A percentile compares a stretch with the other conserved stretches of the same genome.
Conservation (phyloP, 1,284 basidiomycete species). For the Ceratobasidium sp. region DNA sequence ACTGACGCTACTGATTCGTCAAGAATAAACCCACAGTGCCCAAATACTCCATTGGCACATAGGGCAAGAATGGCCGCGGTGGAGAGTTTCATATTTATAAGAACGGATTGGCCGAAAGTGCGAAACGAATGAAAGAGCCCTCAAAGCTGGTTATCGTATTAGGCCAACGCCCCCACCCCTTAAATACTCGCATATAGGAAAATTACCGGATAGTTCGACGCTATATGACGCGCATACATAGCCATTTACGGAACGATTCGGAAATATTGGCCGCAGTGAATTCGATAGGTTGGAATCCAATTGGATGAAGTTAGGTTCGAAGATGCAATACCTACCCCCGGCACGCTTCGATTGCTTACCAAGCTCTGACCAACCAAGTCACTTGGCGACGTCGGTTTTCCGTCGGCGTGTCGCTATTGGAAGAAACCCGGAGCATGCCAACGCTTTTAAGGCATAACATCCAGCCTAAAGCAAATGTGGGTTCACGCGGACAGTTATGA, state of each 20-base stretch:
- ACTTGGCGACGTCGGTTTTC: slow-evolving; percentile 14
- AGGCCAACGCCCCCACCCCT: not conserved
- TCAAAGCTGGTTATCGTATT: not conserved
- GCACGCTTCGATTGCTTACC: not conserved
- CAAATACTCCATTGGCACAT: slow-evolving; percentile 30
- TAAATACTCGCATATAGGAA: slow-evolving; percentile 14
- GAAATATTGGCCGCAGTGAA: too few species aligned
- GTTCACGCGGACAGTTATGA: too few species aligned
- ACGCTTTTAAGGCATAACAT: too few species aligned
- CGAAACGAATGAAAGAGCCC: not conserved
- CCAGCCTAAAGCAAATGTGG: too few species aligned
- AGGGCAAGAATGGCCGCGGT: slow-evolving; percentile 8
- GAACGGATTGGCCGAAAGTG: not conserved
- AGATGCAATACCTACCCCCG: not conserved
- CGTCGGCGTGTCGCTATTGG: not conserved
- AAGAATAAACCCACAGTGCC: slow-evolving; percentile 25
- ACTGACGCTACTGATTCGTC: too few species aligned
- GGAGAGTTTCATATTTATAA: slow-evolving; percentile 13
- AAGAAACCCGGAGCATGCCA: too few species aligned
- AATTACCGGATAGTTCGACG: slow-evolving; percentile 15
- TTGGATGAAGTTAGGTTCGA: not conserved
- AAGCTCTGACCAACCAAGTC: not conserved
- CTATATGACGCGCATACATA: slow-evolving; percentile 1
- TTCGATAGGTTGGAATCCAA: too few species aligned
- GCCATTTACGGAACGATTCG: not conserved